Evolutionary conservation across 495 filamentous ascomycete genomes (phyloP).

Genomic region (Aspergillus saccharolyticus): DNA sequence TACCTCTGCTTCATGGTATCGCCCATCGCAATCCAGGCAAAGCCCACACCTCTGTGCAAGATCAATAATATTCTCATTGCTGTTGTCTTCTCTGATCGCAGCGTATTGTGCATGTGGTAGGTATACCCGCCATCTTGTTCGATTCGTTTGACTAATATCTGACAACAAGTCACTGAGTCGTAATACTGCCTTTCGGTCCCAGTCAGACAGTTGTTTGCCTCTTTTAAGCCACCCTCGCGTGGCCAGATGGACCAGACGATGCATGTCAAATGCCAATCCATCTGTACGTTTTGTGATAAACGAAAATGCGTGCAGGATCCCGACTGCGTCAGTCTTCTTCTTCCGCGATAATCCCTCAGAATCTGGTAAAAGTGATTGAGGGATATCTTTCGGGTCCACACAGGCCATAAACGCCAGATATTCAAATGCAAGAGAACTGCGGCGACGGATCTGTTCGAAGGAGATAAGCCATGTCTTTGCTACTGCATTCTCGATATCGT

Average conservation of each 20-base stretch:
- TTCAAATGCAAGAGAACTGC: slow-evolving; percentile 24
- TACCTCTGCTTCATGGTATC: too few species aligned
- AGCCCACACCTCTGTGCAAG: too few species aligned
- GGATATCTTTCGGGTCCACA: background rate
- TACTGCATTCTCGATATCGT: slow-evolving; percentile 42
- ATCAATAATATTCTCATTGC: too few species aligned
- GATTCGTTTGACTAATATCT: too few species aligned
- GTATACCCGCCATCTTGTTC: too few species aligned
- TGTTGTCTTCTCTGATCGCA: too few species aligned
- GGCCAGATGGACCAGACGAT: slow-evolving; percentile 3
- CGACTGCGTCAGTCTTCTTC: background rate
- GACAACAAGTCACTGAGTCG: too few species aligned
- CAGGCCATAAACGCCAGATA: slow-evolving; percentile 38
- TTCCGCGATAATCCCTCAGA: background rate
- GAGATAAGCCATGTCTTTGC: slow-evolving; percentile 52
- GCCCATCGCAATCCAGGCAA: too few species aligned
- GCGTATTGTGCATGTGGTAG: too few species aligned
- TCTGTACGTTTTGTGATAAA: background rate
- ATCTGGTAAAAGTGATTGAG: background rate
- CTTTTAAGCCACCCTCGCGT: background rate
- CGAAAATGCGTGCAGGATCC: background rate
- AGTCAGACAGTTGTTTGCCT: too few species aligned
- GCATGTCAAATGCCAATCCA: background rate
- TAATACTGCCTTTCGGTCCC: too few species aligned
- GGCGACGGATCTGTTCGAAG: slow-evolving; percentile 38